A percentile compares a stretch with the other conserved stretches of the same genome.
phyloP scores from a whole-genome alignment of 495 filamentous ascomycete species.

The Pyrenopolyporus hunteri region DNA sequence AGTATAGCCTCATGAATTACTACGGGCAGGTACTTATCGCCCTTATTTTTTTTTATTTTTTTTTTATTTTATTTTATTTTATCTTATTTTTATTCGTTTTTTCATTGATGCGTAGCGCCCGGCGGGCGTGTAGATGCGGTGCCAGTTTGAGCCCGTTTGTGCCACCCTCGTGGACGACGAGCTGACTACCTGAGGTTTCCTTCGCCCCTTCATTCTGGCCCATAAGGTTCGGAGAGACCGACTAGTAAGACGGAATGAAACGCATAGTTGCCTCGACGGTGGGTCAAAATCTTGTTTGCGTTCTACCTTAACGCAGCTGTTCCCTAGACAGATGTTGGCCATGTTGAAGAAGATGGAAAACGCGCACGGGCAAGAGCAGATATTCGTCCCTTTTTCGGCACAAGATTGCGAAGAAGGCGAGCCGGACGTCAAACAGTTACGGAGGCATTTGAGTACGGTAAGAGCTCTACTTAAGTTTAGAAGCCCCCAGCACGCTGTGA shows the following conservation, averaged over 20 bases:
- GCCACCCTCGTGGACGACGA: not conserved
- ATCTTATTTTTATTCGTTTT: too few relatives aligned
- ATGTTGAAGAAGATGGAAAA: not conserved
- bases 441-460: too few relatives aligned
- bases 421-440: too few relatives aligned
- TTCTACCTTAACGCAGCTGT: not conserved
- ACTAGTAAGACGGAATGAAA: constrained; percentile 8
- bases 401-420: not conserved
- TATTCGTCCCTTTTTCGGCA: constrained; percentile 7
- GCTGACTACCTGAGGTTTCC: not conserved
- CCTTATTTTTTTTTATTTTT: too few relatives aligned
- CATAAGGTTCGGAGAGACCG: not conserved
- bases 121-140: too few relatives aligned
- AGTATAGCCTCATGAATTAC: too few relatives aligned
- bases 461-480: too few relatives aligned
- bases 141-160: not conserved
- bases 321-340: not conserved
- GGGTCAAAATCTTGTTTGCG: constrained; percentile 2
- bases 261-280: constrained; percentile 12
- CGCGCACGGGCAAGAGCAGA: constrained; percentile 17
- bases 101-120: too few relatives aligned
- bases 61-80: too few relatives aligned
- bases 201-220: not conserved
- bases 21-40: too few relatives aligned
- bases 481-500: too few relatives aligned